These are phyloP conservation scores for Xylariaceae sp. DNA, from an alignment of 2,329 filamentous ascomycete genomes.

Conservation along the genomic window DNA sequence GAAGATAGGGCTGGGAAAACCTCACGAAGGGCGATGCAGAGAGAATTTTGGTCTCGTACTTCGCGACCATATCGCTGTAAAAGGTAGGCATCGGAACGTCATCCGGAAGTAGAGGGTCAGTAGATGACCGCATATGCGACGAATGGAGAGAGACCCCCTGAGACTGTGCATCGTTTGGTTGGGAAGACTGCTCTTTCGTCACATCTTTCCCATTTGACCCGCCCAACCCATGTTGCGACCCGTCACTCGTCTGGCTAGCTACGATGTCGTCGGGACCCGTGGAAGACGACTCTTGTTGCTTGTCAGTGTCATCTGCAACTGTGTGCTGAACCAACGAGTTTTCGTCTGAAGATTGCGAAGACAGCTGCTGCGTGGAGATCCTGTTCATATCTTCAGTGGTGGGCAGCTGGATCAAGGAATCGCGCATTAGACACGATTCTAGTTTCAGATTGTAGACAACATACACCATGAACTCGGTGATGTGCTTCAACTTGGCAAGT, in stretches of 20 bases:
- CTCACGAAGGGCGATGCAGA: constrained; percentile 96
- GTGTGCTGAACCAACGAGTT: constrained; percentile 34
- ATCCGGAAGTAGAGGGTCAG: constrained; percentile 61
- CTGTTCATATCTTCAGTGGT: constrained; percentile 47
- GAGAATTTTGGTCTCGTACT: constrained; percentile 86
- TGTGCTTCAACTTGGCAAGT: constrained; percentile 77
- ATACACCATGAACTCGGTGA: constrained; percentile 98
- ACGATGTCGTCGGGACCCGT: constrained; percentile 20
- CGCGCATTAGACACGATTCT: constrained; percentile 88
- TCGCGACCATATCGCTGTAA: constrained; percentile 91
- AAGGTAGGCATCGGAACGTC: constrained; percentile 83
- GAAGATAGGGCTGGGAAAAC: constrained; percentile 86
- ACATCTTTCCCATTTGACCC: neutral
- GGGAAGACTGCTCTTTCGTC: constrained; percentile 17
- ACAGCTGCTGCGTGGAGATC: constrained; percentile 32
- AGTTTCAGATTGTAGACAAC: constrained; percentile 97
- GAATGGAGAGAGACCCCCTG: constrained; percentile 40
- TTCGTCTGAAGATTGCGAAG: constrained; percentile 33
- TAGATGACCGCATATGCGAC: constrained; percentile 39
- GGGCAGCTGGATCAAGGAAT: constrained; percentile 84
- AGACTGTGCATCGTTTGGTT: constrained; percentile 11
- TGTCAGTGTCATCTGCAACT: constrained; percentile 13
- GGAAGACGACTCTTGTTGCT: constrained; percentile 22
- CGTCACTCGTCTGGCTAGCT: constrained; percentile 24
- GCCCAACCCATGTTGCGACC: constrained; percentile 15